Conservation (phyloP, 495 filamentous ascomycete species). For the Xylaria acuta region DNA sequence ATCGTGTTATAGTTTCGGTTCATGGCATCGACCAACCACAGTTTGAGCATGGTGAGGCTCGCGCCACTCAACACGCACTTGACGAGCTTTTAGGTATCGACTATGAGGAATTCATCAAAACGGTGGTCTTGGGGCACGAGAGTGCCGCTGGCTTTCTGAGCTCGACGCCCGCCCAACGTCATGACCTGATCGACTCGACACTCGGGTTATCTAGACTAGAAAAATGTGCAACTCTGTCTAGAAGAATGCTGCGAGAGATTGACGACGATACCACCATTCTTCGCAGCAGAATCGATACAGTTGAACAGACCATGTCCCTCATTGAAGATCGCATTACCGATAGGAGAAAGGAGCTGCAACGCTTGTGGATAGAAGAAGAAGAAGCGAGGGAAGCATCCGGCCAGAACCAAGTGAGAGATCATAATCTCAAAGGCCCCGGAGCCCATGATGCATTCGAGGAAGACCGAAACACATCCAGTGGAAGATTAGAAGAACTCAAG, state of each 20-base stretch:
- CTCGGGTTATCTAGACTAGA: slow-evolving; percentile 40
- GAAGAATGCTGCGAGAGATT: slow-evolving; percentile 33
- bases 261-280: slow-evolving; percentile 27
- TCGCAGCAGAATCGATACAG: neutral
- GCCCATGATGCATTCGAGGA: neutral
- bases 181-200: slow-evolving; percentile 39
- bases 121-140: slow-evolving; percentile 40
- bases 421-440: neutral
- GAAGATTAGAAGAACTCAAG: slow-evolving; percentile 17
- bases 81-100: slow-evolving; percentile 42
- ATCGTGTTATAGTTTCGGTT: slow-evolving; percentile 36
- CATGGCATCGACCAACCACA: slow-evolving; percentile 38
- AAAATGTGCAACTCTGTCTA: slow-evolving; percentile 33
- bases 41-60: slow-evolving; percentile 35
- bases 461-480: neutral
- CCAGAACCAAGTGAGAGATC: neutral
- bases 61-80: slow-evolving; percentile 37
- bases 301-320: slow-evolving; percentile 13
- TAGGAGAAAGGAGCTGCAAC: neutral
- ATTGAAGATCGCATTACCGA: slow-evolving; percentile 10
- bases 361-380: slow-evolving; percentile 10
- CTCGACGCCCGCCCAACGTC: slow-evolving; percentile 32
- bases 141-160: slow-evolving; percentile 44
- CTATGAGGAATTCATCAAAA: slow-evolving; percentile 42
- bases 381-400: neutral